phyloP scores from a whole-genome alignment of 2,329 filamentous ascomycete species.

The Aspergillus fructus region DNA sequence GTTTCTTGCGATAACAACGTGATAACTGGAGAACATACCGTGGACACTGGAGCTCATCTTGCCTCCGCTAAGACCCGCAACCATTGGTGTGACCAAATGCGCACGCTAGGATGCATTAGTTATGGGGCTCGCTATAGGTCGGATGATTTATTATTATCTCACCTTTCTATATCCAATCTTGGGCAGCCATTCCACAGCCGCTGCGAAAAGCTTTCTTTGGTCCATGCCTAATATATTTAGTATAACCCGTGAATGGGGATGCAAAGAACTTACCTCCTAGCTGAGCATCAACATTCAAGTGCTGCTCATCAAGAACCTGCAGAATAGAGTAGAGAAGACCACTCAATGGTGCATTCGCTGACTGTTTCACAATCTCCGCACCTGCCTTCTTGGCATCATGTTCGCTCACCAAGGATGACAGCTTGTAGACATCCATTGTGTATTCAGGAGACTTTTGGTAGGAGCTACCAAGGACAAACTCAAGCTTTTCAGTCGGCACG shows the following conservation, averaged over 20 bases:
- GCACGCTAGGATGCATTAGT: slow-evolving; percentile 50
- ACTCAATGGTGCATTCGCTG: slow-evolving; percentile 69
- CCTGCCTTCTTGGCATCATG: slow-evolving; percentile 87
- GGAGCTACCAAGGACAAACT: slow-evolving; percentile 79
- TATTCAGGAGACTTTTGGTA: slow-evolving; percentile 72
- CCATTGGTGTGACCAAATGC: slow-evolving; percentile 82
- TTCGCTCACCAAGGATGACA: slow-evolving; percentile 60
- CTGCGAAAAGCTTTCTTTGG: slow-evolving; percentile 31
- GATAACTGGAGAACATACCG: slow-evolving; percentile 19
- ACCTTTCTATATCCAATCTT: slow-evolving; percentile 78
- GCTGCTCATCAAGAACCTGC: slow-evolving; percentile 87
- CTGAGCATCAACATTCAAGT: slow-evolving; percentile 83
- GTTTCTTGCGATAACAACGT: neutral
- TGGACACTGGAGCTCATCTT: slow-evolving; percentile 81
- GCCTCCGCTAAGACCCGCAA: slow-evolving; percentile 75
- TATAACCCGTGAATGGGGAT: neutral
- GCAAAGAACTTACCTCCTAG: slow-evolving; percentile 63
- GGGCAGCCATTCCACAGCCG: slow-evolving; percentile 80
- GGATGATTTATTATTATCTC: neutral
- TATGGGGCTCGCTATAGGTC: neutral
- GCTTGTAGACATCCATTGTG: slow-evolving; percentile 82
- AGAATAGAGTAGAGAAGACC: slow-evolving; percentile 82
- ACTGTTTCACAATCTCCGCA: slow-evolving; percentile 92
- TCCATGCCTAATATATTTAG: slow-evolving; percentile 32
- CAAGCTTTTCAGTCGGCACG: slow-evolving; percentile 74